phyloP scores from a whole-genome alignment of 2,329 filamentous ascomycete species.

The Sclerotinia minor region DNA sequence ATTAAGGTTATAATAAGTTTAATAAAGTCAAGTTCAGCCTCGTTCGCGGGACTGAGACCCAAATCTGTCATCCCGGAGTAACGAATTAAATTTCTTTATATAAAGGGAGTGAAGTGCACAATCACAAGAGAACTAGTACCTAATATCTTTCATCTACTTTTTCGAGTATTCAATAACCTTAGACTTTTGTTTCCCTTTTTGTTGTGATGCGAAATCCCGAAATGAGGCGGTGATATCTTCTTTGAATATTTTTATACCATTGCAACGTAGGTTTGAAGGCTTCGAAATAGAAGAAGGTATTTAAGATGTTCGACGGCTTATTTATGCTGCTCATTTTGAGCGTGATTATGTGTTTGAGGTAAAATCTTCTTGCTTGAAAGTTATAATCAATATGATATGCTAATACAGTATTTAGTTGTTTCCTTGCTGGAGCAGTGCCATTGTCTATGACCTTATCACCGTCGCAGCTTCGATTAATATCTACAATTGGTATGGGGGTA shows the following conservation, averaged over 20 bases:
- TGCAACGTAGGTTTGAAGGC: conserved; percentile 11
- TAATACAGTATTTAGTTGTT: conserved; percentile 63
- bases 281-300: conserved; percentile 11
- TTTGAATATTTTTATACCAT: conserved; percentile 8
- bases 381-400: not conserved
- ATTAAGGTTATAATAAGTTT: no score
- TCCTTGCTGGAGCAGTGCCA: conserved; percentile 87
- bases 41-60: conserved; percentile 21
- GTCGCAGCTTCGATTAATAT: conserved; percentile 84
- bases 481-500: conserved; percentile 89
- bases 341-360: conserved; percentile 60
- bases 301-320: conserved; percentile 42
- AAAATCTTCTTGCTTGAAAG: conserved; percentile 42
- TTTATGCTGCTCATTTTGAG: conserved; percentile 43
- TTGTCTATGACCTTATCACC: conserved; percentile 84
- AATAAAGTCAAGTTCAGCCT: conserved; percentile 23
- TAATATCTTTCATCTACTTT: not conserved
- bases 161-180: not conserved
- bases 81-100: conserved; percentile 18
- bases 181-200: not conserved
- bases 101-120: conserved; percentile 16
- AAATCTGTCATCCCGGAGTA: conserved; percentile 26
- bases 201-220: conserved; percentile 1
- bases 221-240: conserved; percentile 20
- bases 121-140: not conserved